Evolutionary conservation across 1,284 basidiomycete species (phyloP).

Genomic region (Pseudozyma tsukubaensis): DNA sequence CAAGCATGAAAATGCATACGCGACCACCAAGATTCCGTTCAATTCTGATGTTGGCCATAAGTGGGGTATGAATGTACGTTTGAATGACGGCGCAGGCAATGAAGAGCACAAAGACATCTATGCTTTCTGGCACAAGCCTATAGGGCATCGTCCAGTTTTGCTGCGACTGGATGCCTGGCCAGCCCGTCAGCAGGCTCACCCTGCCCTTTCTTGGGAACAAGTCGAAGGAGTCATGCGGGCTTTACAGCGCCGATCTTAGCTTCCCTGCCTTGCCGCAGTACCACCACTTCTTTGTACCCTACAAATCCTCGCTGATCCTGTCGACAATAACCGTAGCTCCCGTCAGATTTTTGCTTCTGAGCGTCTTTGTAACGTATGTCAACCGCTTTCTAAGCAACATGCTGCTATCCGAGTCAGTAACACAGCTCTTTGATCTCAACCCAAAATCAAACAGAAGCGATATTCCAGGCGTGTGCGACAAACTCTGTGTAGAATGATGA

Average conservation of each 20-base stretch:
- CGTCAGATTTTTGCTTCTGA: no score
- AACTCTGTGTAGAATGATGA: no score
- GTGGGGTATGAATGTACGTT: not conserved
- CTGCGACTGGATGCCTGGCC: constrained; percentile 11
- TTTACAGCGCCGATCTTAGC: not conserved
- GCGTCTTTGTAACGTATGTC: no score
- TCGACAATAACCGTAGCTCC: no score
- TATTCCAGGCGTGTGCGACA: no score
- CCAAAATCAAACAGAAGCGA: no score
- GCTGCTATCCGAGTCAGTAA: no score
- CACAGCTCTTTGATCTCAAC: no score
- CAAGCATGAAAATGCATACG: not conserved
- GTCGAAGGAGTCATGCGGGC: not conserved
- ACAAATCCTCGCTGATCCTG: no score
- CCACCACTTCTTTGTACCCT: no score
- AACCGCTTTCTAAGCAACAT: no score
- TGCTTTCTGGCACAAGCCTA: constrained; percentile 7
- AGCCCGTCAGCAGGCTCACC: not conserved
- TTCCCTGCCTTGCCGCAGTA: not conserved
- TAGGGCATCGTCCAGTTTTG: not conserved
- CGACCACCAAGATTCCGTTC: constrained; percentile 1
- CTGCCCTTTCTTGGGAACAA: constrained; percentile 1
- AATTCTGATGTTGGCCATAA: not conserved
- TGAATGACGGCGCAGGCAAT: not conserved
- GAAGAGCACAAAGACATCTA: not conserved